phyloP scores from a whole-genome alignment of 345 rosid species.

The Garcia nutans region DNA sequence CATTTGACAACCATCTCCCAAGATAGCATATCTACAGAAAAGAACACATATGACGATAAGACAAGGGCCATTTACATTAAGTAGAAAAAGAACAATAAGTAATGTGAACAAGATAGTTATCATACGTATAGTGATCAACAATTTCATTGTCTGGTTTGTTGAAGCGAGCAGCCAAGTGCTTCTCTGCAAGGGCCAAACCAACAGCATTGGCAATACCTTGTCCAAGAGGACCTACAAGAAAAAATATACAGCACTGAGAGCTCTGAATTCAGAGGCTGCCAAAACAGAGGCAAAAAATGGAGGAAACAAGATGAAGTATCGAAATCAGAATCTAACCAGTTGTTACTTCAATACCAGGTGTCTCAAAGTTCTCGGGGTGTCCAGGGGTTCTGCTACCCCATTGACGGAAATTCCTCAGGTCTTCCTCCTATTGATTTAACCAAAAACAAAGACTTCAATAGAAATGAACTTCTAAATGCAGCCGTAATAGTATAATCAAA shows the following conservation, averaged over 20 bases:
- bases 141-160: conserved; percentile 81
- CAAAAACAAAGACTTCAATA: conserved; percentile 4
- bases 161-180: conserved; percentile 86
- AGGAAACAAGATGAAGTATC: background rate
- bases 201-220: conserved; percentile 93
- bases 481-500: background rate
- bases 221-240: conserved; percentile 79
- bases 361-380: conserved; percentile 99
- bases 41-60: conserved; percentile 12
- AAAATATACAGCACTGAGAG: background rate
- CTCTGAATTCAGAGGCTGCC: background rate
- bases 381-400: conserved; percentile 99
- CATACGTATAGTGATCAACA: conserved; percentile 88
- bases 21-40: conserved; percentile 51
- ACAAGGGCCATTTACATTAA: background rate
- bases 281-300: background rate
- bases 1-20: conserved; percentile 99
- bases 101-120: background rate
- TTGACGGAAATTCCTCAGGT: conserved; percentile 84
- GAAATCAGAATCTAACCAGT: conserved; percentile 57
- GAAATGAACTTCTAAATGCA: background rate
- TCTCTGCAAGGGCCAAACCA: conserved; percentile 93
- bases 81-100: background rate
- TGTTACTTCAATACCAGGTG: conserved; percentile 97
- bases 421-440: conserved; percentile 65